phyloP scores from a whole-genome alignment of 768 basidiomycete genomes.

The Collybia mongolica region DNA sequence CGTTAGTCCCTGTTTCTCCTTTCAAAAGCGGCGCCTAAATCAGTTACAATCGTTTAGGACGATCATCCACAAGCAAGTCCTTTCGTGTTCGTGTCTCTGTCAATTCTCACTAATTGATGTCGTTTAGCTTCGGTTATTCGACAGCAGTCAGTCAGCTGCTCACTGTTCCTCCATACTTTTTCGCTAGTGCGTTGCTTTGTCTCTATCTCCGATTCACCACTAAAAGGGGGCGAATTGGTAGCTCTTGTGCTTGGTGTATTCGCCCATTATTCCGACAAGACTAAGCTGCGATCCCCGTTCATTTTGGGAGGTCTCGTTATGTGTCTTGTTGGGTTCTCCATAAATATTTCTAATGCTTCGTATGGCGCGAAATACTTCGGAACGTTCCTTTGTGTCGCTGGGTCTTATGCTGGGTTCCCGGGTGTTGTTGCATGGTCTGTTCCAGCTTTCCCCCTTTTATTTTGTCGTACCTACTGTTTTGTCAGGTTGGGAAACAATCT shows the following conservation, averaged over 20 bases:
- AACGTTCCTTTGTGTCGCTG: conserved; percentile 65
- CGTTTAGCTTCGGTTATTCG: conserved; percentile 54
- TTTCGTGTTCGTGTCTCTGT: neutral
- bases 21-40: neutral
- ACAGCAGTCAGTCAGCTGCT: conserved; percentile 60
- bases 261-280: conserved; percentile 58
- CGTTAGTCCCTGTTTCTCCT: conserved; percentile 42
- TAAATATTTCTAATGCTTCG: conserved; percentile 56
- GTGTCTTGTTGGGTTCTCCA: conserved; percentile 57
- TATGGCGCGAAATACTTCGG: conserved; percentile 69
- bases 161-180: conserved; percentile 65
- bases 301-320: conserved; percentile 49
- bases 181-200: conserved; percentile 48
- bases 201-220: neutral
- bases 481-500: conserved; percentile 66
- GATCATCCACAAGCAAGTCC: conserved; percentile 51
- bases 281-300: conserved; percentile 55
- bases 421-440: conserved; percentile 60
- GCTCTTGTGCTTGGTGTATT: conserved; percentile 53
- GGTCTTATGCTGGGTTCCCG: conserved; percentile 61
- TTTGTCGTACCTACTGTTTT: neutral
- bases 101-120: neutral
- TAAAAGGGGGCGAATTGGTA: conserved; percentile 15
- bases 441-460: neutral
- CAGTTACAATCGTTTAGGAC: conserved; percentile 34